Conservation (phyloP, 768 basidiomycete genomes). For the Hygrocybe coccinea region DNA sequence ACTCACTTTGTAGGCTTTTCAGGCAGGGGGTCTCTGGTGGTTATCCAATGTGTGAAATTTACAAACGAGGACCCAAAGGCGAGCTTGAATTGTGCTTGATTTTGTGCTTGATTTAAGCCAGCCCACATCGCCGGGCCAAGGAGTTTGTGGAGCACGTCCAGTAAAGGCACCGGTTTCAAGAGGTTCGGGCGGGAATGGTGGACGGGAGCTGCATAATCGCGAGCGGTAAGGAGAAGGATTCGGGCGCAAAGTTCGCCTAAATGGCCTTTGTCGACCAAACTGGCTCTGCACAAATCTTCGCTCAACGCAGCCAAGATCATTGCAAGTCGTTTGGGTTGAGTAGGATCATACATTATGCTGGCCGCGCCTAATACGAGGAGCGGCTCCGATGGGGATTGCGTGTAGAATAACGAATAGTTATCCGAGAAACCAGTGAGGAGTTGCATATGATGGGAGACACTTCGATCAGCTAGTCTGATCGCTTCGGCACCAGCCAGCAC, state of each 20-base stretch:
- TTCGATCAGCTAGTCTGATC: slow-evolving; percentile 13
- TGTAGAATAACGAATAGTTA: slow-evolving; percentile 9
- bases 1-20: slow-evolving; percentile 11
- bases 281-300: slow-evolving; percentile 10
- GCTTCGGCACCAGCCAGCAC: slow-evolving; percentile 11
- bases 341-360: slow-evolving; percentile 7
- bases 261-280: slow-evolving; percentile 16
- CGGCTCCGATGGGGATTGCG: slow-evolving; percentile 15
- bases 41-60: slow-evolving; percentile 21
- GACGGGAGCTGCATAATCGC: slow-evolving; percentile 13
- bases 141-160: slow-evolving; percentile 5
- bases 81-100: slow-evolving; percentile 2
- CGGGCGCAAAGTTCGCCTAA: slow-evolving; percentile 16
- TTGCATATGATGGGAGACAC: slow-evolving; percentile 17
- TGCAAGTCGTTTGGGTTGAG: neutral
- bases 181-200: slow-evolving; percentile 1
- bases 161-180: slow-evolving; percentile 5
- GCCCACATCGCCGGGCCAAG: slow-evolving; percentile 2
- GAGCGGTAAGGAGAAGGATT: slow-evolving; percentile 12
- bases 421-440: slow-evolving; percentile 14
- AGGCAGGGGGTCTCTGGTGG: slow-evolving; percentile 14
- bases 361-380: slow-evolving; percentile 14
- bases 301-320: slow-evolving; percentile 12
- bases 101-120: neutral
- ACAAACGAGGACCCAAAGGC: slow-evolving; percentile 14